Conservation (phyloP, 164 flowering plant genomes). For the Protea cynaroides region DNA sequence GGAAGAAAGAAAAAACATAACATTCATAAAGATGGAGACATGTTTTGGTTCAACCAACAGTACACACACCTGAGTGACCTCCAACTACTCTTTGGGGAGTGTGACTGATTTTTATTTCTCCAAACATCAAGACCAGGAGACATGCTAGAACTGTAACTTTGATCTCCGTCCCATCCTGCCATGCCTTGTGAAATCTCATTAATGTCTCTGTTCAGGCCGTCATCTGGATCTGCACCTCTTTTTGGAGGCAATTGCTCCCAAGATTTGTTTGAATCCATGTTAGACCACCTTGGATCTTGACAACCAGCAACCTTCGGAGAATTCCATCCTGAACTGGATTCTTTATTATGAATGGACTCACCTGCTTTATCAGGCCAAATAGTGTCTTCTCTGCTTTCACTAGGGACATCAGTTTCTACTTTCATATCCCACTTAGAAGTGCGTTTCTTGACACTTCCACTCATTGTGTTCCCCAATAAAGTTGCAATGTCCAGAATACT, state of each 20-base stretch:
- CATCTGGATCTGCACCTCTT: conserved; percentile 27
- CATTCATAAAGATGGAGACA: background rate
- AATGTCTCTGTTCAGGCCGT: conserved; percentile 14
- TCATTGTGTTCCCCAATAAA: conserved; percentile 16
- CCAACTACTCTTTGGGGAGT: conserved; percentile 38
- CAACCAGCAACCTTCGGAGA: conserved; percentile 11
- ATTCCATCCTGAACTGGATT: conserved; percentile 14
- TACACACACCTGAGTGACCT: conserved; percentile 40
- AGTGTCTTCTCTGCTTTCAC: conserved; percentile 21
- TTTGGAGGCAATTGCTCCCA: conserved; percentile 26
- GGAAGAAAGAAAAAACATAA: background rate
- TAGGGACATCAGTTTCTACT: conserved; percentile 26
- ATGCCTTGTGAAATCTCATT: conserved; percentile 15
- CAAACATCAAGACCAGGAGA: conserved; percentile 54
- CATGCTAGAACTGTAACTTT: conserved; percentile 29
- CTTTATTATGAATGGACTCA: conserved; percentile 21
- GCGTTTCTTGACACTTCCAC: conserved; percentile 28
- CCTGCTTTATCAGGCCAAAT: conserved; percentile 20
- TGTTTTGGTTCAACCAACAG: background rate
- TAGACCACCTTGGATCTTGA: conserved; percentile 27
- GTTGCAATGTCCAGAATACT: conserved; percentile 4
- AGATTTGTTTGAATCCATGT: conserved; percentile 12
- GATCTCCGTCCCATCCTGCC: conserved; percentile 27
- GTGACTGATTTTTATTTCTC: conserved; percentile 33
- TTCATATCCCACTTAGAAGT: conserved; percentile 57